Conservation (phyloP, 2,329 filamentous ascomycete genomes). For the Claviceps fusiformis region DNA sequence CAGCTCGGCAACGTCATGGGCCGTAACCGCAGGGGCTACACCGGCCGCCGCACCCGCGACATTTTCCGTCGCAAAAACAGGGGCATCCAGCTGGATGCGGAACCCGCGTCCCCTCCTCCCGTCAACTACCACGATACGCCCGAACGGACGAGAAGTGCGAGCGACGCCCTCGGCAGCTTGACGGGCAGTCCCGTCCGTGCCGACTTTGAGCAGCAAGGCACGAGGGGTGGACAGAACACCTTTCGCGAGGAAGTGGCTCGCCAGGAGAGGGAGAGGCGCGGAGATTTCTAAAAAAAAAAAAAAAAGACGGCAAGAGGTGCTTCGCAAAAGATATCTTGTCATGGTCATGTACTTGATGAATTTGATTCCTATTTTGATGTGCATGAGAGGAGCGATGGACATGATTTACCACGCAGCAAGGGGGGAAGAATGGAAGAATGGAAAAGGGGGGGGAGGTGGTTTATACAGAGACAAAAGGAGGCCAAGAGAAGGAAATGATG, state of each 20-base stretch:
- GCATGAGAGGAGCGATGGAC: no score
- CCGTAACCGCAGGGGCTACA: conserved; percentile 30
- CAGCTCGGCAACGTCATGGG: conserved; percentile 38
- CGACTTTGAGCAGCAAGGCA: conserved; percentile 24
- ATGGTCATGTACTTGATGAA: no score
- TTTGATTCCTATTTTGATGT: no score
- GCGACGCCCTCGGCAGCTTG: conserved; percentile 35
- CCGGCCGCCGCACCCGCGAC: conserved; percentile 24
- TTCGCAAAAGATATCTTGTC: no score
- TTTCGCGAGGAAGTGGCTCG: conserved; percentile 38
- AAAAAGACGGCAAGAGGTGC: no score
- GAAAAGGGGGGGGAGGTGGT: no score
- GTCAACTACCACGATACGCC: conserved; percentile 13
- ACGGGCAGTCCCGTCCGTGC: conserved; percentile 32
- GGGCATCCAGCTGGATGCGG: conserved; percentile 32
- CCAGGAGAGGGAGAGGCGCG: conserved; percentile 21
- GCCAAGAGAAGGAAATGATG: no score
- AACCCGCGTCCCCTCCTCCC: conserved; percentile 3
- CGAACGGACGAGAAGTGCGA: conserved; percentile 22
- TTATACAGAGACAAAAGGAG: no score
- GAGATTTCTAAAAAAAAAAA: neutral
- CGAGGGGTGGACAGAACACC: conserved; percentile 23
- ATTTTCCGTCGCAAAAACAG: conserved; percentile 23
- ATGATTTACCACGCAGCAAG: no score
- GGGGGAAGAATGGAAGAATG: no score